Evolutionary conservation across 768 basidiomycete species (phyloP).

Genomic region (Daedaleopsis nitida): DNA sequence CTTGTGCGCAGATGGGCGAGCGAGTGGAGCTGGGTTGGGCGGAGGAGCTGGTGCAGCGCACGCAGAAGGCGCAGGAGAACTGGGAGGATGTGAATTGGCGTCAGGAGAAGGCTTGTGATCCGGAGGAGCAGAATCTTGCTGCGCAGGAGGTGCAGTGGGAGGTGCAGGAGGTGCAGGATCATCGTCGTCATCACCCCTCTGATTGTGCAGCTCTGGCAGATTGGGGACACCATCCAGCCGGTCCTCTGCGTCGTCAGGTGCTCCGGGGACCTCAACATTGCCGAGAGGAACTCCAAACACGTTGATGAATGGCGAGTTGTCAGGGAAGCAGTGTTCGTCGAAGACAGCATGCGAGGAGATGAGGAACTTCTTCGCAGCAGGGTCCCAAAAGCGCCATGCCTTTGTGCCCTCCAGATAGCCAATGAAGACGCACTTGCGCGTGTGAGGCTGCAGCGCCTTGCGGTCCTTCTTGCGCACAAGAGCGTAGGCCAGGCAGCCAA

Average conservation of each 20-base stretch:
- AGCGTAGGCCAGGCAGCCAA: conserved; percentile 42
- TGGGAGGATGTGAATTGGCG: not conserved
- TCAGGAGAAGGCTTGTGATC: not conserved
- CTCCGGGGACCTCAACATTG: too few species aligned
- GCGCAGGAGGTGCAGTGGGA: conserved; percentile 4
- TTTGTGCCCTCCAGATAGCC: conserved; percentile 3
- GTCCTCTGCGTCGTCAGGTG: too few species aligned
- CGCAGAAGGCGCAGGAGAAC: conserved; percentile 3
- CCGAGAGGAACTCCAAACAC: too few species aligned
- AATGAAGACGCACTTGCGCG: conserved; percentile 40
- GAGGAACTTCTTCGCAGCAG: too few species aligned
- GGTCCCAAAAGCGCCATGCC: too few species aligned
- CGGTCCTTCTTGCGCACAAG: conserved; percentile 38
- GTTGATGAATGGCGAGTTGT: too few species aligned
- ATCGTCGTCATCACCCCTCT: conserved; percentile 12
- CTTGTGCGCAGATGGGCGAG: conserved; percentile 1
- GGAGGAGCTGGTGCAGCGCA: conserved; percentile 1
- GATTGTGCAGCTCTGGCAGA: conserved; percentile 13
- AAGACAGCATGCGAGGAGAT: too few species aligned
- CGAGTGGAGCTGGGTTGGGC: not conserved
- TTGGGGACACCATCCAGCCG: conserved; percentile 1
- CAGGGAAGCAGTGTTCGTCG: too few species aligned
- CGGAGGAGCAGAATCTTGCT: not conserved
- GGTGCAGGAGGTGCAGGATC: conserved; percentile 16
- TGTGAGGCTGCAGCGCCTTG: conserved; percentile 23